Evolutionary conservation across 371 early-diverging fungal genomes (phyloP).

Genomic region (Mortierella sp.): DNA sequence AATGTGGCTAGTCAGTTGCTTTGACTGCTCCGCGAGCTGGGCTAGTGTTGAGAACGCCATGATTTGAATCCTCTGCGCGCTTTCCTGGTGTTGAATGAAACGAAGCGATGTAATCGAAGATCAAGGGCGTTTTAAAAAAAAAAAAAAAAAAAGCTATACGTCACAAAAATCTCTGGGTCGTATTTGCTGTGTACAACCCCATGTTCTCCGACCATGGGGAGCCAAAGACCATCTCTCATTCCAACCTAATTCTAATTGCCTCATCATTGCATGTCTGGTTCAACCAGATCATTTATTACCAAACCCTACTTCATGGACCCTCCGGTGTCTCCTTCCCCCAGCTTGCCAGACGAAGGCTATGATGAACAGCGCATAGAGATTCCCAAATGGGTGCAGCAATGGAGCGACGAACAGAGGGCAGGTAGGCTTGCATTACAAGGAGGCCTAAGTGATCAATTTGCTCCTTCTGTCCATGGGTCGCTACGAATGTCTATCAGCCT

Average conservation of each 20-base stretch:
- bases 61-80: slow-evolving; percentile 5
- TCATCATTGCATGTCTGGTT: too few species aligned
- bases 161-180: not conserved
- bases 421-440: slow-evolving; percentile 52
- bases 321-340: slow-evolving; percentile 19
- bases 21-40: slow-evolving; percentile 74
- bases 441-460: not conserved
- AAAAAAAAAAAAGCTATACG: not conserved
- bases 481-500: not conserved
- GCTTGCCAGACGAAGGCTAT: slow-evolving; percentile 70
- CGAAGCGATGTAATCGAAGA: not conserved
- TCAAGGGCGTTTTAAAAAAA: not conserved
- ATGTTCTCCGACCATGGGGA: too few species aligned
- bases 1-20: slow-evolving; percentile 75
- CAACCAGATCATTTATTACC: too few species aligned
- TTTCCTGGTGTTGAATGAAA: not conserved
- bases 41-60: slow-evolving; percentile 46
- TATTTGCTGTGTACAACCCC: too few species aligned
- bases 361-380: slow-evolving; percentile 68
- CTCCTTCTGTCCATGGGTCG: slow-evolving; percentile 3
- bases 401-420: slow-evolving; percentile 74
- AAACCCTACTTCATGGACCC: slow-evolving; percentile 2
- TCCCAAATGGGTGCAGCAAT: slow-evolving; percentile 58
- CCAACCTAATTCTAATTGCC: too few species aligned
- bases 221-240: too few species aligned